These are phyloP conservation scores for Mortierella polycephala DNA, from an alignment of 371 early-diverging fungal genomes.

Conservation along the genomic window DNA sequence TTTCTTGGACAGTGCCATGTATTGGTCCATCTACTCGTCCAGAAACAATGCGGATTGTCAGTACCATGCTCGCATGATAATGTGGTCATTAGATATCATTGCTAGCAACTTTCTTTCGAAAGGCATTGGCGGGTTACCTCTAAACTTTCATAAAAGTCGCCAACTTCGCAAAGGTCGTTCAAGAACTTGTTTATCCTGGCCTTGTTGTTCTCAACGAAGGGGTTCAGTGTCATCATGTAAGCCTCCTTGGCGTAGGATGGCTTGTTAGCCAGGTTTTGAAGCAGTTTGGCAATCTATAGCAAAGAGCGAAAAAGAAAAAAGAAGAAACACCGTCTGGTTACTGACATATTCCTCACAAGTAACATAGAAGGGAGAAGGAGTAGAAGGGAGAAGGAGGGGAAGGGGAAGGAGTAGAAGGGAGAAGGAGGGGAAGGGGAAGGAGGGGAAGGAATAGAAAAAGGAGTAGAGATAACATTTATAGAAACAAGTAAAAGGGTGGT, in stretches of 20 bases:
- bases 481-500: neutral
- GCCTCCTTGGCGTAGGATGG: conserved; percentile 93
- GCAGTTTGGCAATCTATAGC: conserved; percentile 83
- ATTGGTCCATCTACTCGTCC: conserved; percentile 87
- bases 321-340: neutral
- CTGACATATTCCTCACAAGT: too few species aligned
- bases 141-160: conserved; percentile 93
- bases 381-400: neutral
- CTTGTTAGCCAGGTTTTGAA: conserved; percentile 94
- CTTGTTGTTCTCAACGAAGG: conserved; percentile 91
- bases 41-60: neutral
- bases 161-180: conserved; percentile 92
- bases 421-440: neutral
- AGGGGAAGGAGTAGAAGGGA: neutral
- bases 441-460: neutral
- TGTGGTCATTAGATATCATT: too few species aligned
- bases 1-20: conserved; percentile 93
- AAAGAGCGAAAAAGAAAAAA: neutral
- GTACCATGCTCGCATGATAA: neutral
- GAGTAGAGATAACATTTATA: neutral
- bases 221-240: conserved; percentile 90
- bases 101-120: neutral
- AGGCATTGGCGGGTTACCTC: conserved; percentile 63
- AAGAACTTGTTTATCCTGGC: conserved; percentile 87
- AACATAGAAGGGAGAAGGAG: neutral